These are phyloP conservation scores for Quercus variabilis DNA, from an alignment of 306 rosid genomes.

Conservation along the genomic window DNA sequence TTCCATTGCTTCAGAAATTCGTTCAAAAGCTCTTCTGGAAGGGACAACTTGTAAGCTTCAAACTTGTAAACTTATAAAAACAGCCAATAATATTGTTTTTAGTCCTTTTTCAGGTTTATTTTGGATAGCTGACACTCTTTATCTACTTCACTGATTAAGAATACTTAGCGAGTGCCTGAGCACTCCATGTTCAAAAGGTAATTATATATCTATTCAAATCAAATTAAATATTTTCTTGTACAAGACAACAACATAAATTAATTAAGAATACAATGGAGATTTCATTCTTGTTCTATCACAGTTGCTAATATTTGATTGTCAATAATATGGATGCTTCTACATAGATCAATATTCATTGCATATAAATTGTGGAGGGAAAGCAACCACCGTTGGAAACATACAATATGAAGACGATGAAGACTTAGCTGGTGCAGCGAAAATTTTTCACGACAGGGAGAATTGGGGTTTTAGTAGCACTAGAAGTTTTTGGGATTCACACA, in stretches of 20 bases:
- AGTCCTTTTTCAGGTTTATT: background rate
- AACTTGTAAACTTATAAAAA: background rate
- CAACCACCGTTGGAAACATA: constrained; percentile 33
- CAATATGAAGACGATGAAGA: constrained; percentile 31
- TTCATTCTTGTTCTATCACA: no score
- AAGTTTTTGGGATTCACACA: constrained; percentile 37
- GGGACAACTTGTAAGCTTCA: constrained; percentile 16
- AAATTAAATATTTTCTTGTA: background rate
- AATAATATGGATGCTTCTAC: background rate
- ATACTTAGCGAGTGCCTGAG: background rate
- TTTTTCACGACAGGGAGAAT: background rate
- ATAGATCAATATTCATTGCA: constrained; percentile 30
- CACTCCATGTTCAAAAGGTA: constrained; percentile 19
- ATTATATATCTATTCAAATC: background rate
- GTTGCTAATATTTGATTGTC: background rate
- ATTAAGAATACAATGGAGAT: background rate
- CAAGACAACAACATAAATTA: no score
- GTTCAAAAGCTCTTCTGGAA: constrained; percentile 17
- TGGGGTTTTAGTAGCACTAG: constrained; percentile 72
- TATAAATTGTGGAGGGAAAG: constrained; percentile 59
- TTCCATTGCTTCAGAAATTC: constrained; percentile 7
- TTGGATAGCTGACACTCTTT: background rate
- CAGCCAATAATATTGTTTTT: background rate
- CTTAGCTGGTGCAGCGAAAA: constrained; percentile 43
- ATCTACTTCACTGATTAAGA: background rate